These are phyloP conservation scores for Globisporangium emineosum DNA, from an alignment of 352 stramenopile species.

Conservation along the genomic window DNA sequence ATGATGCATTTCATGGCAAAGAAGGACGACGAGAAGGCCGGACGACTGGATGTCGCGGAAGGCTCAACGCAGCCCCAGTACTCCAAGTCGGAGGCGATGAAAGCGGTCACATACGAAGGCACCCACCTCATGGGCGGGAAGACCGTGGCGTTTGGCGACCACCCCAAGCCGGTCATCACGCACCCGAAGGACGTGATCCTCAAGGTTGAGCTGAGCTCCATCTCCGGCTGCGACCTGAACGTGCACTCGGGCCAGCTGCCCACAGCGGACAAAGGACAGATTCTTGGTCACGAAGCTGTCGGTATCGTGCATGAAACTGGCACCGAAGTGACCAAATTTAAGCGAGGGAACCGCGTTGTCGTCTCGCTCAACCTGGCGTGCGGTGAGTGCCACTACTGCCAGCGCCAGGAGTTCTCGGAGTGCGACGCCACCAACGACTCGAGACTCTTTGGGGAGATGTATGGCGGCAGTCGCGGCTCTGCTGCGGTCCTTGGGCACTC, in stretches of 20 bases:
- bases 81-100: constrained; percentile 28
- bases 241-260: constrained; percentile 36
- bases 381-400: constrained; percentile 37
- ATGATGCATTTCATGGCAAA: constrained; percentile 31
- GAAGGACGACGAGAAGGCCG: constrained; percentile 27
- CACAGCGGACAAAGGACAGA: constrained; percentile 32
- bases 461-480: constrained; percentile 25
- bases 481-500: constrained; percentile 41
- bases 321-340: constrained; percentile 27
- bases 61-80: constrained; percentile 27
- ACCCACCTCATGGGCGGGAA: constrained; percentile 23
- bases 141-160: constrained; percentile 22
- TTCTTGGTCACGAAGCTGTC: constrained; percentile 44
- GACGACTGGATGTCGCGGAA: constrained; percentile 25
- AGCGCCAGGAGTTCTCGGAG: constrained; percentile 29
- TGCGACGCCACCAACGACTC: constrained; percentile 47
- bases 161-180: constrained; percentile 29
- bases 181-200: constrained; percentile 31
- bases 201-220: constrained; percentile 27
- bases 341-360: constrained; percentile 38
- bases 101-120: constrained; percentile 30
- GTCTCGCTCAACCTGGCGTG: constrained; percentile 38
- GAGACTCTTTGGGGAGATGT: constrained; percentile 34
- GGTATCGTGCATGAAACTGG: constrained; percentile 34
- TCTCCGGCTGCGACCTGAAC: constrained; percentile 39